Evolutionary conservation across 2,329 filamentous ascomycete species (phyloP).

Genomic region (Claviceps sp.): DNA sequence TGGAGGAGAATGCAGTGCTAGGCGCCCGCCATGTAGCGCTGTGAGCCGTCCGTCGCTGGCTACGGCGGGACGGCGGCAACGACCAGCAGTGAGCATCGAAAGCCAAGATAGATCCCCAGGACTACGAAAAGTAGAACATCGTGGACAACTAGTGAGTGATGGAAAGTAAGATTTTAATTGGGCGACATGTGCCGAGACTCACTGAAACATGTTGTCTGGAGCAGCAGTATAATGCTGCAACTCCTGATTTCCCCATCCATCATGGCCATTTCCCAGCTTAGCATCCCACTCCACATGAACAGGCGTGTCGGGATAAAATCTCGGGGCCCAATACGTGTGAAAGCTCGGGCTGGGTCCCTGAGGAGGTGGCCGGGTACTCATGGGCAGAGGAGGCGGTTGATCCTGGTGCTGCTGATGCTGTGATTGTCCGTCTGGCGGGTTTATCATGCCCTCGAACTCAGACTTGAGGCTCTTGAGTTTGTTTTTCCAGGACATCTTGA

Average conservation of each 20-base stretch:
- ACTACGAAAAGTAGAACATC: no score
- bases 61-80: no score
- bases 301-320: constrained; percentile 31
- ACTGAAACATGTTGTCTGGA: constrained; percentile 39
- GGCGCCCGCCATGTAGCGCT: no score
- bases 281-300: constrained; percentile 39
- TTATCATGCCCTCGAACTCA: constrained; percentile 23
- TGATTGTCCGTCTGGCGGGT: constrained; percentile 11
- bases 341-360: constrained; percentile 6
- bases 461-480: constrained; percentile 25
- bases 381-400: constrained; percentile 9
- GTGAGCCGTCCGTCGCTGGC: no score
- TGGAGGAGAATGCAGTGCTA: no score
- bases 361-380: constrained; percentile 7
- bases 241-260: constrained; percentile 51
- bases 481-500: constrained; percentile 23
- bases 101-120: not conserved
- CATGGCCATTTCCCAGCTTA: constrained; percentile 39
- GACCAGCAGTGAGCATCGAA: no score
- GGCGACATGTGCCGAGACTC: constrained; percentile 4
- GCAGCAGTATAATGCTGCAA: constrained; percentile 41
- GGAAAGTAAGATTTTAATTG: no score
- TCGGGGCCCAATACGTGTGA: constrained; percentile 37
- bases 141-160: no score
- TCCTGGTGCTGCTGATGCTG: not conserved